These are phyloP conservation scores for Diaporthe velutina DNA, from an alignment of 2,329 filamentous ascomycete species.

Conservation along the genomic window DNA sequence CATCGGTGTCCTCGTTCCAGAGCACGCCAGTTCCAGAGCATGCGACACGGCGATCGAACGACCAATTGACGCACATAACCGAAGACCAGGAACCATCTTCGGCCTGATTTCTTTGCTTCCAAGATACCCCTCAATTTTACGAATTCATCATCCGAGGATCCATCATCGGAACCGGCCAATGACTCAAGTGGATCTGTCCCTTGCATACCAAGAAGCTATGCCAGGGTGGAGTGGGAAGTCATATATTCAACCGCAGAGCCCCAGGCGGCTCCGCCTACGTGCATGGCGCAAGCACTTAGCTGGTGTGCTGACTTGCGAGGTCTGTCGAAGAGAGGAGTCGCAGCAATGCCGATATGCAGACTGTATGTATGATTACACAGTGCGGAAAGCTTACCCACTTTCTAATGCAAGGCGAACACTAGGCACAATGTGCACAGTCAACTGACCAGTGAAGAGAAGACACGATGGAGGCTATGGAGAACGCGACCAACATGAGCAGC, in stretches of 20 bases:
- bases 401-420: conserved; percentile 30
- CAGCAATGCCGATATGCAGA: conserved; percentile 12
- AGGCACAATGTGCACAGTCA: conserved; percentile 10
- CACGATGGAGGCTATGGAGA: conserved; percentile 24
- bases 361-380: conserved; percentile 24
- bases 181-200: conserved; percentile 13
- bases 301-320: conserved; percentile 8
- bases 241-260: conserved; percentile 5
- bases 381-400: conserved; percentile 33
- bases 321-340: conserved; percentile 5
- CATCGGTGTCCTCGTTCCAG: conserved; percentile 25
- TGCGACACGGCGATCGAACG: not conserved
- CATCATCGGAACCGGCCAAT: not conserved
- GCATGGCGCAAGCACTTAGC: conserved; percentile 11
- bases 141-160: not conserved
- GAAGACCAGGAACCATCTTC: not conserved
- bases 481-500: conserved; percentile 9
- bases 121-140: conserved; percentile 28
- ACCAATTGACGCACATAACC: conserved; percentile 9
- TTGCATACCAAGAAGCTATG: conserved; percentile 29
- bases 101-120: not conserved
- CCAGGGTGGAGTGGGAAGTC: conserved; percentile 1
- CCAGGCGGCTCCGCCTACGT: not conserved
- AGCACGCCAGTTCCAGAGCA: conserved; percentile 3
- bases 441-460: conserved; percentile 31